A percentile compares a stretch with the other conserved stretches of the same genome.
phyloP scores from a whole-genome alignment of 805 yeast species.

The Nematodospora valgi region DNA sequence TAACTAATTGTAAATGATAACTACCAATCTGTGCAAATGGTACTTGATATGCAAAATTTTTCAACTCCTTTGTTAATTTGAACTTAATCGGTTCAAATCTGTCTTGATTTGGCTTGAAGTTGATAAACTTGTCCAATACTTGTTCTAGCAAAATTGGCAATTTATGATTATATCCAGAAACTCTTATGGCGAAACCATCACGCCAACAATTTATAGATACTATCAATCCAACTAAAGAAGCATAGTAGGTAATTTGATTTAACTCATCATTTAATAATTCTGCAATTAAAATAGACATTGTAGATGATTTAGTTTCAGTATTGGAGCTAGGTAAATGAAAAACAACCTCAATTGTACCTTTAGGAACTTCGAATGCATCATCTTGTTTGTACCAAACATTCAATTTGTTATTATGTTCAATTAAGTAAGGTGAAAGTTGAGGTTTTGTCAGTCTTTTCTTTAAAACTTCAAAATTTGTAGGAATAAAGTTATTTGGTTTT shows the following conservation, averaged over 20 bases:
- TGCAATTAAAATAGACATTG: constrained; percentile 58
- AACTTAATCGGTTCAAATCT: constrained; percentile 69
- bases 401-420: constrained; percentile 47
- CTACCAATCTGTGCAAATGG: constrained; percentile 79
- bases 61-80: constrained; percentile 56
- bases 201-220: constrained; percentile 56
- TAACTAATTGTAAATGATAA: constrained; percentile 58
- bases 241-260: constrained; percentile 76
- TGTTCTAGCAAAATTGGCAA: constrained; percentile 58
- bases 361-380: constrained; percentile 85
- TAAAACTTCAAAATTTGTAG: constrained; percentile 65
- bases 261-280: constrained; percentile 75
- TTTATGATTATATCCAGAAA: constrained; percentile 84
- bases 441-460: constrained; percentile 37
- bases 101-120: constrained; percentile 48
- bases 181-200: constrained; percentile 66
- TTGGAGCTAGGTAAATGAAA: constrained; percentile 65
- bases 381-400: constrained; percentile 88
- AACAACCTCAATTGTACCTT: constrained; percentile 65
- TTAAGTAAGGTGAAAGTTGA: constrained; percentile 56
- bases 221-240: constrained; percentile 73
- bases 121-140: constrained; percentile 51
- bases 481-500: constrained; percentile 72
- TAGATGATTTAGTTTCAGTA: constrained; percentile 54
- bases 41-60: constrained; percentile 65